A percentile compares a stretch with the other conserved stretches of the same genome.
phyloP scores from a whole-genome alignment of 441 rosid genomes.

The Daphne laureola region DNA sequence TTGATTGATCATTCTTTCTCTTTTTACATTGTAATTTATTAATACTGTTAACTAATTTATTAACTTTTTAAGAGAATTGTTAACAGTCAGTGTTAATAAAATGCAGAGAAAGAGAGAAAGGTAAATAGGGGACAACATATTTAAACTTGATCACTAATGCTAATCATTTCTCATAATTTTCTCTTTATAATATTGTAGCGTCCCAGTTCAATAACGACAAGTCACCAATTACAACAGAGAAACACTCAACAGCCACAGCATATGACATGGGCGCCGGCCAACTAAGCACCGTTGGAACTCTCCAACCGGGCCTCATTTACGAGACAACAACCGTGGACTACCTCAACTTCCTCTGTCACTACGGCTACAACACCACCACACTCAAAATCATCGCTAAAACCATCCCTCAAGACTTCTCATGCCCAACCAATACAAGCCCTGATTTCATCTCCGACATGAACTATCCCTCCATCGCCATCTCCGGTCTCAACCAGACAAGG shows the following conservation, averaged over 20 bases:
- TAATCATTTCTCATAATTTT: no score
- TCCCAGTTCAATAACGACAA: conserved; percentile 47
- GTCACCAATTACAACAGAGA: conserved; percentile 41
- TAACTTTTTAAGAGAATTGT: no score
- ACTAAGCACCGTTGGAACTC: conserved; percentile 38
- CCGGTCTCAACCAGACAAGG: conserved; percentile 29
- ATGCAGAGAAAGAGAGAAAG: no score
- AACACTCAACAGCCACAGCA: conserved; percentile 48
- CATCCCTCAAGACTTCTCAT: conserved; percentile 36
- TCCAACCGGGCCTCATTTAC: conserved; percentile 68
- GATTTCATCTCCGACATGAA: conserved; percentile 52
- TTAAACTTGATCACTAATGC: no score
- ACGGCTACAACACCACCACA: conserved; percentile 38
- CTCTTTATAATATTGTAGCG: conserved; percentile 30
- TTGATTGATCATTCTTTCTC: no score
- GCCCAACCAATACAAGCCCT: conserved; percentile 37
- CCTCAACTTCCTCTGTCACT: conserved; percentile 63
- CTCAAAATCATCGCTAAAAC: conserved; percentile 36
- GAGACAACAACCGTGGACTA: conserved; percentile 58
- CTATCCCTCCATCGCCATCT: conserved; percentile 65
- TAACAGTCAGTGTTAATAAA: no score
- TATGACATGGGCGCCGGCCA: conserved; percentile 70
- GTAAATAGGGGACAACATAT: no score
- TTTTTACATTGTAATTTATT: no score
- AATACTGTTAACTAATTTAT: no score